These are phyloP conservation scores for Penicillium sumatraense DNA, from an alignment of 2,329 filamentous ascomycete genomes.

Conservation along the genomic window DNA sequence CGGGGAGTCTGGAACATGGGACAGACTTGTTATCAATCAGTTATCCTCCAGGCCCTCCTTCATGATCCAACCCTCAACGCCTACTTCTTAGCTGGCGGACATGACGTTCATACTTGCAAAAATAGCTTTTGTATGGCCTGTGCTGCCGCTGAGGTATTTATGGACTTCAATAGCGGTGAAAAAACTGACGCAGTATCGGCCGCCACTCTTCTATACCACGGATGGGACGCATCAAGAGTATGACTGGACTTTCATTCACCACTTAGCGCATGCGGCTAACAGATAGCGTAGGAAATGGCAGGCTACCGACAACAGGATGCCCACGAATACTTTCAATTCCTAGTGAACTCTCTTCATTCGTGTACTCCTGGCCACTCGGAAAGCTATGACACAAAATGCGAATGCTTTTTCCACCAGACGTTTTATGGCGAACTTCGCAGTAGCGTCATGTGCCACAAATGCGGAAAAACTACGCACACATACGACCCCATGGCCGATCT, in stretches of 20 bases:
- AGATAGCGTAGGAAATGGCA: conserved; percentile 64
- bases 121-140: conserved; percentile 61
- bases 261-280: conserved; percentile 5
- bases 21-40: conserved; percentile 98
- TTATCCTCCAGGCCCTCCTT: conserved; percentile 89
- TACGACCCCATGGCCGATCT: conserved; percentile 91
- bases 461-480: conserved; percentile 78
- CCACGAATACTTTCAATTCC: conserved; percentile 95
- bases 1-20: conserved; percentile 96
- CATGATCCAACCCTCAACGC: conserved; percentile 92
- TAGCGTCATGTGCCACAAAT: conserved; percentile 88
- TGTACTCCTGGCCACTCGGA: conserved; percentile 73
- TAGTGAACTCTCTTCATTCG: conserved; percentile 88
- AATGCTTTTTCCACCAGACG: conserved; percentile 90
- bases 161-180: conserved; percentile 64
- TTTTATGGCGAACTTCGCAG: conserved; percentile 92
- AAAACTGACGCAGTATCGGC: conserved; percentile 87
- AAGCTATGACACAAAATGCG: conserved; percentile 62
- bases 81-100: conserved; percentile 90
- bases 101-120: conserved; percentile 74
- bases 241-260: background rate
- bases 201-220: conserved; percentile 71
- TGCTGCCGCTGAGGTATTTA: conserved; percentile 66
- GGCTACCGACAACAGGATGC: conserved; percentile 96
- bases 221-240: conserved; percentile 61